Conservation (phyloP, 805 yeast species). For the Suhomyces sp. region DNA sequence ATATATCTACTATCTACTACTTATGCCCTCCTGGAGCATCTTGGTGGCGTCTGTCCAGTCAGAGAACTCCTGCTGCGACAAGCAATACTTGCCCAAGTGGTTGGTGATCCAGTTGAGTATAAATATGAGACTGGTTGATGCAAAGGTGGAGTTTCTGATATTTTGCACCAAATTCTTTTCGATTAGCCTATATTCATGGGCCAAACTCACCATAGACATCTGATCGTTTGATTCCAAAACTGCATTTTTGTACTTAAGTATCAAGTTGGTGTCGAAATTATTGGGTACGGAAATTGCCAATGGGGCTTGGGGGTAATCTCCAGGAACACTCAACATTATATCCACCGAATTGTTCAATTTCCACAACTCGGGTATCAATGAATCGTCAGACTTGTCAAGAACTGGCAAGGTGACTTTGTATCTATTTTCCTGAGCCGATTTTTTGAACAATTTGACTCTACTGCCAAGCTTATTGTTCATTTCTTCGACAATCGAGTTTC, state of each 20-base stretch:
- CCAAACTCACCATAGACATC: slow-evolving; percentile 14
- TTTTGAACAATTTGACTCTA: slow-evolving; percentile 13
- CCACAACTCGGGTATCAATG: slow-evolving; percentile 31
- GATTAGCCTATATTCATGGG: slow-evolving; percentile 20
- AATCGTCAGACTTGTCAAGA: not conserved
- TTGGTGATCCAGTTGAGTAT: slow-evolving; percentile 32
- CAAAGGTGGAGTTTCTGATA: slow-evolving; percentile 16
- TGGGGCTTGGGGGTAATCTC: slow-evolving; percentile 27
- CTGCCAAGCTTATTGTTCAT: slow-evolving; percentile 26
- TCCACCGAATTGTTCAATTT: slow-evolving; percentile 22
- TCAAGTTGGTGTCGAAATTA: slow-evolving; percentile 29
- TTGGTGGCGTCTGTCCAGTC: slow-evolving; percentile 1
- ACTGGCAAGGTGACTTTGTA: slow-evolving; percentile 35
- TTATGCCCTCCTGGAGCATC: not conserved
- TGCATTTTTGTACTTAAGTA: slow-evolving; percentile 20
- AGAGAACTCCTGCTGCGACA: not conserved
- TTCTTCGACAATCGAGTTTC: slow-evolving; percentile 23
- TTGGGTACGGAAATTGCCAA: slow-evolving; percentile 24
- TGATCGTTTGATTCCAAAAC: slow-evolving; percentile 7
- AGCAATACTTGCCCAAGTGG: slow-evolving; percentile 21
- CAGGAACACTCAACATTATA: slow-evolving; percentile 32
- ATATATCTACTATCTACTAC: not conserved
- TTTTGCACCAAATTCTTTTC: slow-evolving; percentile 29
- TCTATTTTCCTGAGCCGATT: slow-evolving; percentile 18
- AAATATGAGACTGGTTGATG: slow-evolving; percentile 18